Base-by-base conservation (phyloP, 345 rosid genomes). In the Angophora floribunda region DNA sequence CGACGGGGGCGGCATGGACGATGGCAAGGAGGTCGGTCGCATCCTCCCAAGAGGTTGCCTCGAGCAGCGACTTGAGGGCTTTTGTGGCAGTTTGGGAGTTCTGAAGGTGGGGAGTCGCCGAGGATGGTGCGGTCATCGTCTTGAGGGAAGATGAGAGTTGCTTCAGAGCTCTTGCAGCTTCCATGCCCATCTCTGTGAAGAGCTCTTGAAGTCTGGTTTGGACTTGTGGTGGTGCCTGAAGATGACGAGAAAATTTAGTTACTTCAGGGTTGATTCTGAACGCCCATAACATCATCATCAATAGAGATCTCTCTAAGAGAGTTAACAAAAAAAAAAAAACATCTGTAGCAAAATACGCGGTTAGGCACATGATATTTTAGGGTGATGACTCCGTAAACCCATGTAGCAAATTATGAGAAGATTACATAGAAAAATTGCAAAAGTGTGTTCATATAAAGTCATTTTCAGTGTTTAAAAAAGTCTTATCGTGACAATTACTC, bases 81-180 rank as follows among this genome's bases (percentile, higher is more conserved):
- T 91, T 92, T 17, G 88, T 87, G 0, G 95, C 94, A 7, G 90
- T 88, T 88, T 87, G 91, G 59, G 96, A 89, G 13, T 92, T 93
- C 36, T 90, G 89, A 28, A 94, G 70, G 92, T 94, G 97, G 51
- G 85, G 21, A 87, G 89, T 90, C 24, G 92, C 88, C 9, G 91
- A 87, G 78, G 89, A 86, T 85, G 95, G 93, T 52, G 21, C 88
- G 15, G 70, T 91, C 96, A 94, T 96, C 82, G 87, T 92, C 90
- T 89, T 93, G 82, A 93, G 63, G 32, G 96, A 92, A 51, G 30
- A 21, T 24, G 98, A 91, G 87, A 96, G 85, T 90, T 95, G 96
- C 89, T 92, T 94, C 59, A 94, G 82, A 65, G 96, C 95, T 87
- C 90, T 92, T 26, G 95, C 95, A 1, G 91, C 92, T 85, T 95